A percentile compares a stretch with the other conserved stretches of the same genome.
phyloP scores from a whole-genome alignment of 345 rosid species.

The Aquilaria malaccensis region DNA sequence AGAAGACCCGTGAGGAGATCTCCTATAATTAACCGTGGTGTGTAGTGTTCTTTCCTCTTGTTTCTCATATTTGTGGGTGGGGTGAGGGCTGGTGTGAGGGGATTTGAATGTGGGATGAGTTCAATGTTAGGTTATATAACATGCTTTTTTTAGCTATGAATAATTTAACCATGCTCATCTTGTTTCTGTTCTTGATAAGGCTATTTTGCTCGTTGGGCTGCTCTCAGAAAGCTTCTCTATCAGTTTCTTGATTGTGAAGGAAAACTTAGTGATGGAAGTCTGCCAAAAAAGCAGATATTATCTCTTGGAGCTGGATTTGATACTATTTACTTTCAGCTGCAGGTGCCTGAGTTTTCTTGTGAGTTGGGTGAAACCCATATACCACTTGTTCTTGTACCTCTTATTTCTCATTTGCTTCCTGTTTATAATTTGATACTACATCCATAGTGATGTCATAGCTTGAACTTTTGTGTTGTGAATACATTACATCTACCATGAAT shows the following conservation, averaged over 20 bases:
- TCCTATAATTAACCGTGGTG: constrained; percentile 91
- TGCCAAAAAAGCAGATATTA: constrained; percentile 65
- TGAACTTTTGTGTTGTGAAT: too few relatives aligned
- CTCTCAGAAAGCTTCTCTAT: constrained; percentile 66
- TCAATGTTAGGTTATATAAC: too few relatives aligned
- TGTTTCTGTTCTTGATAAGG: constrained; percentile 31
- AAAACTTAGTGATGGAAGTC: constrained; percentile 19
- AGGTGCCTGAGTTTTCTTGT: constrained; percentile 35
- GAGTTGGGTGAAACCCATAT: constrained; percentile 2
- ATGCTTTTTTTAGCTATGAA: too few relatives aligned
- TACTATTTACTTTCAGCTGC: constrained; percentile 80
- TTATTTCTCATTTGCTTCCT: not conserved
- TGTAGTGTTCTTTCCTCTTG: not conserved
- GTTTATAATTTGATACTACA: not conserved
- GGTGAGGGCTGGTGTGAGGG: not conserved
- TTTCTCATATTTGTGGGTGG: not conserved
- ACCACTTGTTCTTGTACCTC: not conserved
- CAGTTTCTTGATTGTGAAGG: constrained; percentile 63
- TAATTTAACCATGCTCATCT: not conserved
- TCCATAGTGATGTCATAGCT: too few relatives aligned
- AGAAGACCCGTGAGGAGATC: constrained; percentile 86
- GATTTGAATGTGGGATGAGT: too few relatives aligned
- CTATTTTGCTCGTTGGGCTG: constrained; percentile 96
- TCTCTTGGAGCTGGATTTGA: constrained; percentile 98
- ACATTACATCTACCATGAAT: too few relatives aligned